A percentile compares a stretch with the other conserved stretches of the same genome.
These are phyloP conservation scores for Carallia brachiata DNA, from an alignment of 345 rosid species.

Conservation along the genomic window DNA sequence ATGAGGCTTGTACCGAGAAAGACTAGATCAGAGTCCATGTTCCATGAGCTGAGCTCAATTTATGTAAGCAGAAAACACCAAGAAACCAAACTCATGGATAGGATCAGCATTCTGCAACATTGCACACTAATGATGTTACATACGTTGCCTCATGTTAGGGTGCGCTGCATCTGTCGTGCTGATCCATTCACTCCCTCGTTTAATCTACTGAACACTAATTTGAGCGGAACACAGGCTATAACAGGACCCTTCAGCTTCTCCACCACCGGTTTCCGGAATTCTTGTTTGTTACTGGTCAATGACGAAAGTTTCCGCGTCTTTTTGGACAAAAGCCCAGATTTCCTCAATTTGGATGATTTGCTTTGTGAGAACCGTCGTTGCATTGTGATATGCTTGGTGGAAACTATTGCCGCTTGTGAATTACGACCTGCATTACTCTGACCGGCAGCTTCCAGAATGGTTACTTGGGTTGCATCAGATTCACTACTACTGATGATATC, in stretches of 20 bases:
- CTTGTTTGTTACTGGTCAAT: conserved; percentile 55
- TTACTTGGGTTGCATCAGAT: conserved; percentile 16
- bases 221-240: conserved; percentile 79
- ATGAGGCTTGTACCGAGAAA: conserved; percentile 2
- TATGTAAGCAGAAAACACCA: conserved; percentile 2
- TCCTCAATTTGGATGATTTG: conserved; percentile 26
- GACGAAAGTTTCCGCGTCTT: conserved; percentile 85
- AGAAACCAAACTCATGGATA: background rate
- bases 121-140: conserved; percentile 2
- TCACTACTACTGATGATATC: conserved; percentile 23
- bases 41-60: background rate
- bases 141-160: conserved; percentile 12
- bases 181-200: conserved; percentile 79
- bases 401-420: conserved; percentile 31
- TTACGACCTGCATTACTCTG: conserved; percentile 22
- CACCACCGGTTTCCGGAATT: conserved; percentile 33
- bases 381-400: conserved; percentile 31
- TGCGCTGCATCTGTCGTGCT: conserved; percentile 21
- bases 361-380: conserved; percentile 10
- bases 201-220: conserved; percentile 90
- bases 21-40: background rate
- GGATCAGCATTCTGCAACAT: conserved; percentile 7
- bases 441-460: conserved; percentile 8
- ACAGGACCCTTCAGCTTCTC: conserved; percentile 64
- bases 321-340: conserved; percentile 44